Evolutionary conservation across 2,329 filamentous ascomycete species (phyloP).

Genomic region (Zymoseptoria ardabiliae): DNA sequence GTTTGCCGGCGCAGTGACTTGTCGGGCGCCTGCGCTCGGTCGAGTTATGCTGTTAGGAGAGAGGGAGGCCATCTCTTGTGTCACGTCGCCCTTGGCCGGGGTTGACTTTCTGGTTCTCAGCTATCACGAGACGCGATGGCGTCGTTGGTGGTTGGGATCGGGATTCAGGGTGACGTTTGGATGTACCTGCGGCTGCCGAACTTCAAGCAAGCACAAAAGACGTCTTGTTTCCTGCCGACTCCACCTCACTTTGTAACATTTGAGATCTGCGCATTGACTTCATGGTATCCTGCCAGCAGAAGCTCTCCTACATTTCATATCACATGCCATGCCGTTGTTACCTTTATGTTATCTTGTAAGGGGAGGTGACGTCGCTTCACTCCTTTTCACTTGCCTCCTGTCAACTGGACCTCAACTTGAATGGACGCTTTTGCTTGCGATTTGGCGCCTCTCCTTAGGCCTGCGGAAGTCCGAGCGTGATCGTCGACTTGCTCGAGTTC

Average conservation of each 20-base stretch:
- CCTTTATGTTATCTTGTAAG: too few species aligned
- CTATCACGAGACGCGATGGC: neutral
- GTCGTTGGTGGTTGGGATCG: neutral
- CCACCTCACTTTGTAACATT: neutral
- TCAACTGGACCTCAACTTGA: too few species aligned
- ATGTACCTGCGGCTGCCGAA: neutral
- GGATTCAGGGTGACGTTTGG: neutral
- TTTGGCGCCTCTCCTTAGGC: too few species aligned
- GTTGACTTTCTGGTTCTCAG: neutral
- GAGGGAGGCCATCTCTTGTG: constrained; percentile 1
- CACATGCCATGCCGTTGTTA: too few species aligned
- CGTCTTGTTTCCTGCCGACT: neutral
- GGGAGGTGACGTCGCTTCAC: too few species aligned
- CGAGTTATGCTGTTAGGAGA: neutral
- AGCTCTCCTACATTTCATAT: neutral
- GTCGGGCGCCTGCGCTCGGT: constrained; percentile 13
- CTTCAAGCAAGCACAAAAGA: neutral
- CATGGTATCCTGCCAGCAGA: neutral
- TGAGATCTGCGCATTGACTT: neutral
- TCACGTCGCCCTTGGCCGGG: neutral
- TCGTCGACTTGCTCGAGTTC: too few species aligned
- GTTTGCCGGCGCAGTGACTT: constrained; percentile 29
- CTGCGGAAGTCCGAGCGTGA: too few species aligned
- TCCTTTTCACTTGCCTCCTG: too few species aligned
- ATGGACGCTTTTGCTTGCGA: too few species aligned